Conservation (phyloP, 352 stramenopile genomes). For the Phytophthora colocasiae region DNA sequence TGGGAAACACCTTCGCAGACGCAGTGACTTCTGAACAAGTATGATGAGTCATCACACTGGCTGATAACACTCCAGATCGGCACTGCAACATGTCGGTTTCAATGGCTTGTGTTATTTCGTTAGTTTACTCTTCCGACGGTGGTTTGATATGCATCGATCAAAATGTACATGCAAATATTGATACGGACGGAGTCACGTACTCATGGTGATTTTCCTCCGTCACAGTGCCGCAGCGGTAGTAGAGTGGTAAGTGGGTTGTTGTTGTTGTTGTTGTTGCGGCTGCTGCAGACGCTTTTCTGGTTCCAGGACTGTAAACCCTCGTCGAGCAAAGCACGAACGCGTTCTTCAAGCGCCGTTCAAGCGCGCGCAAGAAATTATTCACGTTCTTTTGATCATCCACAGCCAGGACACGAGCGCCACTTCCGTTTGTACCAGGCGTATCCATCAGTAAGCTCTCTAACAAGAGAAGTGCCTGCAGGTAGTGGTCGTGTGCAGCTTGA, state of each 20-base stretch:
- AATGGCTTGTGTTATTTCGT: conserved; percentile 33
- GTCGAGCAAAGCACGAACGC: conserved; percentile 45
- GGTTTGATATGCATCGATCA: conserved; percentile 31
- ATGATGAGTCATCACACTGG: no score
- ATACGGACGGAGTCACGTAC: conserved; percentile 23
- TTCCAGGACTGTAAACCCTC: conserved; percentile 18
- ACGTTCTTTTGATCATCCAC: conserved; percentile 66
- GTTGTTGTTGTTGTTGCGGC: conserved; percentile 8
- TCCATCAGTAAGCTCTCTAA: conserved; percentile 73
- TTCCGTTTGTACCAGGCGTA: conserved; percentile 20
- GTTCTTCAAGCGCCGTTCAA: conserved; percentile 63
- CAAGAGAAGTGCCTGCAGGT: conserved; percentile 64
- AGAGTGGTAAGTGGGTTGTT: conserved; percentile 21
- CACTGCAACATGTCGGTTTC: conserved; percentile 2
- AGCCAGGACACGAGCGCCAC: conserved; percentile 25
- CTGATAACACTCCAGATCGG: no score
- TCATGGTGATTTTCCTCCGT: conserved; percentile 17
- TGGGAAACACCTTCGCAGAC: no score
- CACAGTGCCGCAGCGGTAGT: conserved; percentile 28
- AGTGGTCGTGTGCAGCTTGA: conserved; percentile 60
- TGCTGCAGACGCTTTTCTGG: conserved; percentile 24
- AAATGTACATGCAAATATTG: conserved; percentile 41
- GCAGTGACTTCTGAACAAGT: no score
- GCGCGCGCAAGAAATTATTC: conserved; percentile 50
- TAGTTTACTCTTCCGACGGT: conserved; percentile 37